Percentiles rank a stretch among this genome's conserved stretches.
Conservation (phyloP, 805 yeast species). For the Candida golubevii region DNA sequence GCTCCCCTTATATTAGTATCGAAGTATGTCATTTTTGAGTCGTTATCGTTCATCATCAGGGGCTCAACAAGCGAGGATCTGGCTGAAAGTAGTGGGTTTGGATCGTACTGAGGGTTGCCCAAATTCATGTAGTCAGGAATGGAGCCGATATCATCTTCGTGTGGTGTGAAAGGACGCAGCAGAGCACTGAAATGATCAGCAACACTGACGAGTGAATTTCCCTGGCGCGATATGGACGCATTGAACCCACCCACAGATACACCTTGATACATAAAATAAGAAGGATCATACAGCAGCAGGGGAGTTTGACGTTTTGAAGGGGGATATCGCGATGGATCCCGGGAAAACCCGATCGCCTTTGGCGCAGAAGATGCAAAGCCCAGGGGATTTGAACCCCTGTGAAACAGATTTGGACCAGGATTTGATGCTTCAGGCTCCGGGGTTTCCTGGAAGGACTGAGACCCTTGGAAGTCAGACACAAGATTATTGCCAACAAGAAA, state of each 20-base stretch:
- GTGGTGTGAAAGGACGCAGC: conserved; percentile 18
- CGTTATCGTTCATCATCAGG: conserved; percentile 1
- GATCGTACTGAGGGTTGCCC: conserved; percentile 1
- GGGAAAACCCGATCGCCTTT: conserved; percentile 6
- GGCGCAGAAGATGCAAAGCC: conserved; percentile 9
- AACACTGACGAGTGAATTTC: conserved; percentile 28
- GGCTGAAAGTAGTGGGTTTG: conserved; percentile 1
- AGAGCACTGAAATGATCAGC: conserved; percentile 23
- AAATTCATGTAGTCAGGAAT: conserved; percentile 8
- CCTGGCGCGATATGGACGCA: conserved; percentile 19
- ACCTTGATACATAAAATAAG: conserved; percentile 9
- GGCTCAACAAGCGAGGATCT: conserved; percentile 5
- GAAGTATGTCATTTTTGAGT: conserved; percentile 4
- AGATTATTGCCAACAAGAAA: conserved; percentile 1
- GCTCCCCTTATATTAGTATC: conserved; percentile 5
- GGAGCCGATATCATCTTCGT: conserved; percentile 14
- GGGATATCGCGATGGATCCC: conserved; percentile 8
- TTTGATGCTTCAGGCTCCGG: conserved; percentile 5
- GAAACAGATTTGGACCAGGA: conserved; percentile 5
- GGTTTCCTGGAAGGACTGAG: conserved; percentile 6
- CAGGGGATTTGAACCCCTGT: conserved; percentile 3
- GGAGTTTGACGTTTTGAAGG: conserved; percentile 11
- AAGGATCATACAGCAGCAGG: conserved; percentile 18
- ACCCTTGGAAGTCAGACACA: background rate
- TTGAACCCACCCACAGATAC: conserved; percentile 9